These are phyloP conservation scores for Luffa aegyptiaca DNA, from an alignment of 306 rosid species.

Conservation along the genomic window DNA sequence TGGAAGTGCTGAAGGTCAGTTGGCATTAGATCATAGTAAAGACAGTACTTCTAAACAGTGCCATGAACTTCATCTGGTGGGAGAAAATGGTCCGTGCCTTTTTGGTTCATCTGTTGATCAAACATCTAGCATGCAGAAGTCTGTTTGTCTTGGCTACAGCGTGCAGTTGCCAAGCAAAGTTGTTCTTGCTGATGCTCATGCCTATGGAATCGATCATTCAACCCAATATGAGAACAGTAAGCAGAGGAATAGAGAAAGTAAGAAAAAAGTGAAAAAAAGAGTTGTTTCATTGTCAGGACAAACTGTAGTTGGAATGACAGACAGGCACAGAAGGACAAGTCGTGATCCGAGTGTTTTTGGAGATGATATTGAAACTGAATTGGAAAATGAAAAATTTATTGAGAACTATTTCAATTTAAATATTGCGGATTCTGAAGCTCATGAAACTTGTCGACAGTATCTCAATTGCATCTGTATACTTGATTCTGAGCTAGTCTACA, in stretches of 20 bases:
- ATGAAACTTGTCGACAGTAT: conserved; percentile 49
- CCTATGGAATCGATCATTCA: conserved; percentile 15
- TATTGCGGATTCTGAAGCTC: conserved; percentile 50
- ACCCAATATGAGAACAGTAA: conserved; percentile 28
- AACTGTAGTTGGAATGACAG: conserved; percentile 23
- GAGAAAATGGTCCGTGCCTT: conserved; percentile 34
- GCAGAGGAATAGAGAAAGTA: conserved; percentile 38
- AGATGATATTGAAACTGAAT: conserved; percentile 21
- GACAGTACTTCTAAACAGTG: conserved; percentile 23
- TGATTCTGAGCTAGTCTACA: conserved; percentile 30
- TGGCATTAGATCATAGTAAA: conserved; percentile 21
- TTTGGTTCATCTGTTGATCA: conserved; percentile 24
- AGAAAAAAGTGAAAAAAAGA: conserved; percentile 56
- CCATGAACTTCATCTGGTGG: conserved; percentile 21
- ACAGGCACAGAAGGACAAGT: conserved; percentile 16
- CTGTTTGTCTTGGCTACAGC: background rate
- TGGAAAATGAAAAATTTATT: conserved; percentile 31
- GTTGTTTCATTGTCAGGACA: conserved; percentile 36
- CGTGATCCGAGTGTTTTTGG: conserved; percentile 21
- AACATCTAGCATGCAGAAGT: conserved; percentile 17
- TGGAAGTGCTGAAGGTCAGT: conserved; percentile 25
- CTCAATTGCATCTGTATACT: conserved; percentile 49
- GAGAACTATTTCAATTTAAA: conserved; percentile 48
- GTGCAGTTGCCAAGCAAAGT: conserved; percentile 13
- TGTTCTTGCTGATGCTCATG: conserved; percentile 26